Evolutionary conservation across 345 rosid species (phyloP).

Genomic region (Populus pruinosa): DNA sequence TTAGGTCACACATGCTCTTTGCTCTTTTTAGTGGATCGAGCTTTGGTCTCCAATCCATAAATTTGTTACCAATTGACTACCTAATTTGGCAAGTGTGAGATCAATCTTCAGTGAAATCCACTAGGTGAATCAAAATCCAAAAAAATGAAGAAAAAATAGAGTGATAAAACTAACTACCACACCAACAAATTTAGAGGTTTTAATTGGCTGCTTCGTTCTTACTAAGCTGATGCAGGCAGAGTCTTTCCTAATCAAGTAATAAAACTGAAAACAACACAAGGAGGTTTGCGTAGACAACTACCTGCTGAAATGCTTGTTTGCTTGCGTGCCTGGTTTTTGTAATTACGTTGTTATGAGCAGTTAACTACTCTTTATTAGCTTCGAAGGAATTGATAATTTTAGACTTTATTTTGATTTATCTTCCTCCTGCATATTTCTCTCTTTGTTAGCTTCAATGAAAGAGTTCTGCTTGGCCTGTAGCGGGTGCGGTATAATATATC

Average conservation of each 20-base stretch:
- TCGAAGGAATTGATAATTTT: not conserved
- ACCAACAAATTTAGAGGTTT: not conserved
- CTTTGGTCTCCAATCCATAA: constrained; percentile 65
- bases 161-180: not conserved
- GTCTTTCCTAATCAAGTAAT: not conserved
- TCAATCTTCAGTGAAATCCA: not conserved
- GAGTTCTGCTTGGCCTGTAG: constrained; percentile 34
- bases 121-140: not conserved
- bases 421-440: not conserved
- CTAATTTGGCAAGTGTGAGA: constrained; percentile 48
- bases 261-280: not conserved
- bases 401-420: not conserved
- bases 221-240: not conserved
- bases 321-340: not conserved
- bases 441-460: not conserved
- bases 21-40: constrained; percentile 10
- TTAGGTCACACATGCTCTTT: not conserved
- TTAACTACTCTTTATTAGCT: not conserved
- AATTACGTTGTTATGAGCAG: not conserved
- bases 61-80: constrained; percentile 62
- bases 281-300: not conserved
- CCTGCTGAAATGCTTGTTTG: not conserved
- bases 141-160: not conserved
- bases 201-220: not conserved
- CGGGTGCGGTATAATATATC: not conserved